Conservation (phyloP, 495 filamentous ascomycete species). For the Lasiosphaeriaceae sp. region DNA sequence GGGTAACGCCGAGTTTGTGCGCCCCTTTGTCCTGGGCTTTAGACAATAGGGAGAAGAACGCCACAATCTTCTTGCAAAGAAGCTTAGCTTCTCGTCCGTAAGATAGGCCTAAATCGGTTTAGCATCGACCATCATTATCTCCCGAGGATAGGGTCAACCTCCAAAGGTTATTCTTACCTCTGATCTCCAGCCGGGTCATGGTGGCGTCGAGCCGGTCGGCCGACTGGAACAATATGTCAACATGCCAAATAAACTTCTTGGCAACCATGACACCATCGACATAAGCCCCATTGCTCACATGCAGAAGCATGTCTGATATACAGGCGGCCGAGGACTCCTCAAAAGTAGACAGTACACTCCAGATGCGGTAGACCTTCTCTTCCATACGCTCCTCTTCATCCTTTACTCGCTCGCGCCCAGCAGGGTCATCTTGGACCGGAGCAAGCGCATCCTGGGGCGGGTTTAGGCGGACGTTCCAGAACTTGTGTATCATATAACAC, state of each 20-base stretch:
- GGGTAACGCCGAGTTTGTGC: slow-evolving; percentile 88
- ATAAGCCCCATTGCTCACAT: slow-evolving; percentile 97
- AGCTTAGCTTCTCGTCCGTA: slow-evolving; percentile 95
- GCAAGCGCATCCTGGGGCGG: slow-evolving; percentile 40
- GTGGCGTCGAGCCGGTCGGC: slow-evolving; percentile 77
- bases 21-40: slow-evolving; percentile 90
- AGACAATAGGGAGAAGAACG: slow-evolving; percentile 91
- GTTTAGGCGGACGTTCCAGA: slow-evolving; percentile 92
- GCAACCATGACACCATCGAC: slow-evolving; percentile 92
- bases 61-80: slow-evolving; percentile 98
- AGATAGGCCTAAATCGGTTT: slow-evolving; percentile 59
- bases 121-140: slow-evolving; percentile 2
- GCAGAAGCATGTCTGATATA: slow-evolving; percentile 98
- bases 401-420: slow-evolving; percentile 70
- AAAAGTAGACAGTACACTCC: slow-evolving; percentile 94
- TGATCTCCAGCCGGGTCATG: slow-evolving; percentile 65
- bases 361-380: slow-evolving; percentile 95
- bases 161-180: slow-evolving; percentile 53
- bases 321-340: slow-evolving; percentile 97
- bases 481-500: slow-evolving; percentile 99
- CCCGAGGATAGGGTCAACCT: not conserved
- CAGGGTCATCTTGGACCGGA: slow-evolving; percentile 63
- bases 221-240: slow-evolving; percentile 86
- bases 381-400: slow-evolving; percentile 93
- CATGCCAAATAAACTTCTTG: slow-evolving; percentile 94